Base-by-base conservation (phyloP, 2,329 filamentous ascomycete genomes). In the Colletotrichum tamarilloi region DNA sequence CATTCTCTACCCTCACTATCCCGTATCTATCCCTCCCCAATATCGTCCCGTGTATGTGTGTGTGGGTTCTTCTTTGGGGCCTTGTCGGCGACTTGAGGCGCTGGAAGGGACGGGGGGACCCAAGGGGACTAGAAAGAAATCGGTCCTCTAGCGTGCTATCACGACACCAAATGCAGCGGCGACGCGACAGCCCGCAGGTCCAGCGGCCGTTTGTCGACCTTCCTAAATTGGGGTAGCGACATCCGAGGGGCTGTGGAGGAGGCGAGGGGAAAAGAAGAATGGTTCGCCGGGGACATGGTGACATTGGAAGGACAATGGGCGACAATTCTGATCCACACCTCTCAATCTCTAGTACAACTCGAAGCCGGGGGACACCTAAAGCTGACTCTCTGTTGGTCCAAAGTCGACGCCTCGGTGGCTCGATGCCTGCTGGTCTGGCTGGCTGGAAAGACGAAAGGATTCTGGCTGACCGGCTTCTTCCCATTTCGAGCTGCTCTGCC, bases 161-260 rank as follows among this genome's bases (percentile, higher is more conserved):
- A 68, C 68, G 63, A 74, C 67, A 73, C 57, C 52, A 62, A 70
- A 58, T 49, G 67, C 46, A 52, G 70, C 49, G 46, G 30, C 52
- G 52, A 65, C 38, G 49, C 59, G 56, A 58, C 63, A 63, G 67
- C 62, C 67, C 62, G 62, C 59, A 72, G 55, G 55, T 28, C 56
- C 71, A 73, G 67, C 67, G 46, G 67, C 68, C 58, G 68, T 72
- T 72, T 57, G 62, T 63, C 63, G 72, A 74, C 72, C 72, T 74
- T 71, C 72, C 72, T 74, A 62, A 67, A 67, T 68, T 67, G 68
- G 72, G 72, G 72, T 74, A 74, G 72, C 57, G 68, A 74, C 57
- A 62, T 72, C 53, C 68, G 72, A 63, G 72, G 60, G 72, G 68
- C 72, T 72, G 63, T 71, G 67, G 67, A 72, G 62, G 67, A 67